Evolutionary conservation across 331 rosid genomes (phyloP).

Genomic region (Prunus yedoensis): DNA sequence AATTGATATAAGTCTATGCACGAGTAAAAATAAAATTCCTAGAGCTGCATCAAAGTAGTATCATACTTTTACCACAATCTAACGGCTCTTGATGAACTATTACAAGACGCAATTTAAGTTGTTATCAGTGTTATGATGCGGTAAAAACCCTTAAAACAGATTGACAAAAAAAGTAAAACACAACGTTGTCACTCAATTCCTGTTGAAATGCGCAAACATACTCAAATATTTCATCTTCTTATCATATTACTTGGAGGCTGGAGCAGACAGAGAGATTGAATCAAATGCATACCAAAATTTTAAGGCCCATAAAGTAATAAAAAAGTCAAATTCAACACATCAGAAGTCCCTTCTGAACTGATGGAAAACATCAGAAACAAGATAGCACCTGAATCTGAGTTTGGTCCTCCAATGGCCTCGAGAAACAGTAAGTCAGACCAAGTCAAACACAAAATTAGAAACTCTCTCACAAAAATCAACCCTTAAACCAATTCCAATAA

Average conservation of each 20-base stretch:
- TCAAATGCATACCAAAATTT: neutral
- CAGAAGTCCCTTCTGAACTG: neutral
- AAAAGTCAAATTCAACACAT: neutral
- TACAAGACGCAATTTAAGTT: neutral
- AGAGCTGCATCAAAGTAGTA: neutral
- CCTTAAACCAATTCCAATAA: neutral
- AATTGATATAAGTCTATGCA: neutral
- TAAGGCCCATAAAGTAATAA: neutral
- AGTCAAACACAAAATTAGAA: slow-evolving; percentile 13
- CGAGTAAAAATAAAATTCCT: neutral
- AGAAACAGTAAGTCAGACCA: neutral
- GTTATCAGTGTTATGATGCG: neutral
- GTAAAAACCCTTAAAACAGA: neutral
- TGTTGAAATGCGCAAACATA: neutral
- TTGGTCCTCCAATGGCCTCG: slow-evolving; percentile 3
- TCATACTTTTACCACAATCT: neutral
- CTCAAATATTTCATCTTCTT: neutral
- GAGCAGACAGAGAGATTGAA: slow-evolving; percentile 2
- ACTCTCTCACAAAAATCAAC: neutral
- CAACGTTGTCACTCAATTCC: neutral
- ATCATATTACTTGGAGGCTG: neutral
- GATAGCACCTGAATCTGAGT: neutral
- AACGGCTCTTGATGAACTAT: neutral
- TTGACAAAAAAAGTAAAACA: neutral
- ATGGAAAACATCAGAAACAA: neutral